Base-by-base conservation (phyloP, 441 rosid species). In the Syzygium malaccense region DNA sequence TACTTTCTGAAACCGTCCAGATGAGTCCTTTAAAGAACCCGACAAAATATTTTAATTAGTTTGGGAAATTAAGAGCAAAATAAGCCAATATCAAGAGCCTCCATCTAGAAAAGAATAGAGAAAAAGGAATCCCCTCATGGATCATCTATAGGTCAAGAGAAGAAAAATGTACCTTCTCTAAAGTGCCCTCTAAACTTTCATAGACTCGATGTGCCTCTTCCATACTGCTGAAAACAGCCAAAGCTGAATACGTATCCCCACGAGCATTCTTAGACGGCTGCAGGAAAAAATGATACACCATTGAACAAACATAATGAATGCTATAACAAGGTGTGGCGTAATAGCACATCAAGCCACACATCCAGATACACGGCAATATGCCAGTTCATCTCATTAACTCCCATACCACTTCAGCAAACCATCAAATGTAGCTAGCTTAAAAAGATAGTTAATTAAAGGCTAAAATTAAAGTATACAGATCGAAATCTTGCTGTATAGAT, bases 171-270 rank as follows among this genome's bases (percentile, higher is more conserved):
- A 97, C 98, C 99, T 92, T 94, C 37, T 90, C 94, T 88, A 90
- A 51, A 78, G 64, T 87, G 86, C 97, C 98, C 54, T 90, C 86
- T 37, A 93, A 80, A 87, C 89, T 93, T 62, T 95, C 94, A 92
- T 95, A 97, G 57, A 97, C 98, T 87, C 85, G 90, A 51, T 91
- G 62, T 86, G 99, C 99, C 88, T 96, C 95, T 88, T 92, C 92
- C 66, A 91, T 87, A 89, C 91, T 93, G 33, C 87, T 90, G 90
- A 97, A 97, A 75, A 90, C 80, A 57, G 94, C 93, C 62, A 91
- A 37, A 19, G 93, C 96, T 68, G 93, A 92, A 89, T 95, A 97
- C 25, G 88, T 92, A 53, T 86, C 91, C 88, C 95, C 95, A 87
- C 66, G 89, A 87, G 86, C 86, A 71, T 86, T 93, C 91, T 92